phyloP scores from a whole-genome alignment of 2,329 filamentous ascomycete genomes.

The Clarireedia homoeocarpa region DNA sequence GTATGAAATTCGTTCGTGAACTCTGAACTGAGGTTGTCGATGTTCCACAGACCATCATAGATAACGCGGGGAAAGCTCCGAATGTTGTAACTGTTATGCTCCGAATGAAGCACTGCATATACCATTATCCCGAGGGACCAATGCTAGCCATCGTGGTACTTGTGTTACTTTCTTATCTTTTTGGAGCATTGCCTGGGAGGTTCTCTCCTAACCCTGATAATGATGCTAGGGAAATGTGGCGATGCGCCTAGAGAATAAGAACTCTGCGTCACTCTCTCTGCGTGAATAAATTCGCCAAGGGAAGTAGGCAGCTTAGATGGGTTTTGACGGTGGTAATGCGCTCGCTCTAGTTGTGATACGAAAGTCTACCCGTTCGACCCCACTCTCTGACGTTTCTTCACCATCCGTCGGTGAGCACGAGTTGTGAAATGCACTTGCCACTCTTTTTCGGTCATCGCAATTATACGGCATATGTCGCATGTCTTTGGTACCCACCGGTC shows the following conservation, averaged over 20 bases:
- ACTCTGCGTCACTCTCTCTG: not conserved
- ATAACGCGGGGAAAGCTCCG: not conserved
- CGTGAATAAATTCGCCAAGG: not conserved
- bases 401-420: constrained; percentile 31
- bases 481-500: constrained; percentile 43
- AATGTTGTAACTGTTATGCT: not conserved
- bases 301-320: not conserved
- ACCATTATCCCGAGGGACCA: not conserved
- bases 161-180: too few species aligned
- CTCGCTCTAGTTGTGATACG: not conserved
- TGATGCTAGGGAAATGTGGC: too few species aligned
- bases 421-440: constrained; percentile 41
- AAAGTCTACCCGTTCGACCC: not conserved
- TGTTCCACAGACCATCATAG: not conserved
- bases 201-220: too few species aligned
- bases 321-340: not conserved
- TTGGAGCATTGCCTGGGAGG: too few species aligned
- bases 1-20: too few species aligned
- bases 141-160: too few species aligned
- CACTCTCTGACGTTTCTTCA: constrained; percentile 18
- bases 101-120: not conserved
- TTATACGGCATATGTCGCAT: constrained; percentile 68
- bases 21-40: too few species aligned
- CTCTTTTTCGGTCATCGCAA: constrained; percentile 46
- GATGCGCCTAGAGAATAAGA: not conserved